Evolutionary conservation across 2,329 filamentous ascomycete genomes (phyloP), one percentile per base, ranked within the genome.

Genomic region (Curvularia hawaiiensis): DNA sequence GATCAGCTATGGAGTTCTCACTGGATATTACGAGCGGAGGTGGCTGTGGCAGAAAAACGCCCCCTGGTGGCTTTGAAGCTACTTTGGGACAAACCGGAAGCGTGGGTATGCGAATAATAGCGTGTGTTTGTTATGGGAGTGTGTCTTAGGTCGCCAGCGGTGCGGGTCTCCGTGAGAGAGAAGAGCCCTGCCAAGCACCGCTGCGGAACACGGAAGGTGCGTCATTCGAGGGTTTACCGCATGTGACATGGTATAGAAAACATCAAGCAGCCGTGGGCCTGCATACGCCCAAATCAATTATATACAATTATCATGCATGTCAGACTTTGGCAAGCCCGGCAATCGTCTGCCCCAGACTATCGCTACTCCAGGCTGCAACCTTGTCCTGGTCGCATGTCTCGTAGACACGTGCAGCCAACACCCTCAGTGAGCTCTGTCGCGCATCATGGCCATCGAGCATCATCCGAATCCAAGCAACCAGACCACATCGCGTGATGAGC

Each of bases 401-500:
- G 78, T 86, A 85, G 3, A 91, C 76, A 65, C 83, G 80, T 63
- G 74, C 77, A 66, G 84, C 83, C 67, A 95, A 69, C 0, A 79
- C 82, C 58, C 78, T 81, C 50, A 86, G 78, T 24, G 86, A 75
- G 18, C 74, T 77, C 62, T 85, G 83, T 16, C 83, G 80, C 44
- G 76, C 73, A 50, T 78, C 80, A 3, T 79, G 75, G 4, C 62
- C 63, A 16, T 81, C 82, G 35, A 84, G 74, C 66, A 86, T 85
- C 58, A 84, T 83, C 57, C 88, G 83, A 9, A 94, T 80, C 92
- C 92, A 96, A 63, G 84, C 88, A 52, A 94, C 74, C 20, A 90
- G 79, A 16, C 90, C 91, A 43, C 89, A 88, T 55, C 92, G 82
- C 1, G 92, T 96, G 38, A 92, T 83, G 45, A 96, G 80, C n/a